Evolutionary conservation across 2,329 filamentous ascomycete genomes (phyloP).

Genomic region (Parafenestella ontariensis): DNA sequence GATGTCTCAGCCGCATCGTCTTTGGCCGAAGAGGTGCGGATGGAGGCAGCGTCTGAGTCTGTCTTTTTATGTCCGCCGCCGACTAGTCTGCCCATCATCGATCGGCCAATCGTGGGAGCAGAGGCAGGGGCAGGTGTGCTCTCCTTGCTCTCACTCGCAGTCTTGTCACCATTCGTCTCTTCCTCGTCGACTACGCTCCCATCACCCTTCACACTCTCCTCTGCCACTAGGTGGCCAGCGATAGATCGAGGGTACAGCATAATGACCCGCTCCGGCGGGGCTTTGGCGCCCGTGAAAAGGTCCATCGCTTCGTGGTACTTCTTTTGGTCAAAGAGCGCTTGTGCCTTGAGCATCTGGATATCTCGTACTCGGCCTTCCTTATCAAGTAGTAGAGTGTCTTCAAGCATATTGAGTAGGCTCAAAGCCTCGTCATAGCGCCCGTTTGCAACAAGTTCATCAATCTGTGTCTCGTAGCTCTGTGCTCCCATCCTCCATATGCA

Average conservation of each 20-base stretch:
- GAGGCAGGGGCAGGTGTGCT: slow-evolving; percentile 31
- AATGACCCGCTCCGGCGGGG: slow-evolving; percentile 87
- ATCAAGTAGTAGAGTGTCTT: slow-evolving; percentile 86
- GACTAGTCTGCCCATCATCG: slow-evolving; percentile 58
- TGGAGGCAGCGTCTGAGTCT: slow-evolving; percentile 62
- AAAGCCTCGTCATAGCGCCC: slow-evolving; percentile 88
- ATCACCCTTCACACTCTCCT: slow-evolving; percentile 60
- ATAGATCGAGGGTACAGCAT: slow-evolving; percentile 83
- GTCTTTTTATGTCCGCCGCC: slow-evolving; percentile 54
- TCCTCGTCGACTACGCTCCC: slow-evolving; percentile 46
- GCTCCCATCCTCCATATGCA: slow-evolving; percentile 96
- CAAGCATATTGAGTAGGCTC: slow-evolving; percentile 85
- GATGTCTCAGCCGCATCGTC: slow-evolving; percentile 64
- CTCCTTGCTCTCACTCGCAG: slow-evolving; percentile 27
- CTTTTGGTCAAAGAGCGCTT: slow-evolving; percentile 78
- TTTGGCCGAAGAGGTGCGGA: slow-evolving; percentile 62
- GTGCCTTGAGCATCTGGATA: slow-evolving; percentile 90
- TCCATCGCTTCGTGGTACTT: slow-evolving; percentile 89
- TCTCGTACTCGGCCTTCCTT: slow-evolving; percentile 82
- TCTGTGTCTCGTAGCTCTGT: slow-evolving; percentile 87
- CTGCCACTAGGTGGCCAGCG: slow-evolving; percentile 77
- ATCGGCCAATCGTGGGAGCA: slow-evolving; percentile 42
- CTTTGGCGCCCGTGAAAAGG: slow-evolving; percentile 87
- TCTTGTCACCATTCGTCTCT: slow-evolving; percentile 33
- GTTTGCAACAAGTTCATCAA: slow-evolving; percentile 78